Evolutionary conservation across 768 basidiomycete genomes (phyloP).

Genomic region (Dioszegia aurantiaca): DNA sequence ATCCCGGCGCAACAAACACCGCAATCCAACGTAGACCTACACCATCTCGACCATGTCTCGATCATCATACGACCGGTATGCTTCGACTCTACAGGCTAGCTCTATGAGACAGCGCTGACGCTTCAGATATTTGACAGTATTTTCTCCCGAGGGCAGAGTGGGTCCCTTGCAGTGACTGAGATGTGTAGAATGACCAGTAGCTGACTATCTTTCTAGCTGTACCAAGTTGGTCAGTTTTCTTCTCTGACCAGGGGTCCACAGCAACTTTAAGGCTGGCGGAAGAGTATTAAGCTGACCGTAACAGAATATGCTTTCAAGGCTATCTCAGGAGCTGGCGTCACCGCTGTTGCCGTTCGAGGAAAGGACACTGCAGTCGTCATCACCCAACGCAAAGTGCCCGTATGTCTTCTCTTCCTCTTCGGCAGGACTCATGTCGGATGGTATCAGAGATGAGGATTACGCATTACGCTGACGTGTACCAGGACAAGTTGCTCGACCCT

Average conservation of each 20-base stretch:
- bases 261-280: background rate
- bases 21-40: too few species aligned
- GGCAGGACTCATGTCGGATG: background rate
- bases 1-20: too few species aligned
- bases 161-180: constrained; percentile 11
- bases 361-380: constrained; percentile 94
- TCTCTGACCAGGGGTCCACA: background rate
- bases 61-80: constrained; percentile 87
- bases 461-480: background rate
- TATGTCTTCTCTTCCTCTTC: constrained; percentile 55
- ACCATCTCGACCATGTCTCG: constrained; percentile 67
- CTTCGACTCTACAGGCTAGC: constrained; percentile 38
- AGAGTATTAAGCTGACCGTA: background rate
- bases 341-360: constrained; percentile 85
- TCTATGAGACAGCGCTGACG: constrained; percentile 5
- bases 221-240: constrained; percentile 72
- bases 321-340: constrained; percentile 93
- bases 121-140: constrained; percentile 82
- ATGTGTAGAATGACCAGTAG: background rate
- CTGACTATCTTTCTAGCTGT: constrained; percentile 58
- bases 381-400: constrained; percentile 97
- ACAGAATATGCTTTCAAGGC: constrained; percentile 99
- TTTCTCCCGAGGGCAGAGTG: constrained; percentile 81
- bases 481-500: constrained; percentile 98
- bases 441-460: background rate